Base-by-base conservation (phyloP, 179 eudicot genomes). In the Carnegiea gigantea region DNA sequence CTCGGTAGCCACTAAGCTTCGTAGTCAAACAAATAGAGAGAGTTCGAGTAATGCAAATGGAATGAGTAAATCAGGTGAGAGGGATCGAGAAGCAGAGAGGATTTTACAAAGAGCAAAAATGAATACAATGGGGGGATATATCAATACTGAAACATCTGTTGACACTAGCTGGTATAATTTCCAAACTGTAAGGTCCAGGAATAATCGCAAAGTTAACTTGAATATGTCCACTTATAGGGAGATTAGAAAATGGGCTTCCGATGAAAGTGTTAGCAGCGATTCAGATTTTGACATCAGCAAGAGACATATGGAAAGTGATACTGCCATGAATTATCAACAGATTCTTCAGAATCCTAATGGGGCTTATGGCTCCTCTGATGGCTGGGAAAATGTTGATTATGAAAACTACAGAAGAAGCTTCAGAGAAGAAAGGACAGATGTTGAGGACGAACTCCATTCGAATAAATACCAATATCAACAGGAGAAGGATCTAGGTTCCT, bases 221-320 rank as follows among this genome's bases (percentile, higher is more conserved):
- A 83, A 82, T 72, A 89, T 76, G 81, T 85, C 85, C 57, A 62
- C 86, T 73, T 84, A 77, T 43, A 81, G 80, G 84, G 89, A 82
- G 80, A 57, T 75, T 80, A 88, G 84, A 77, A 80, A 82, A 59
- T 82, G 88, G 87, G 77, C 76, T 23, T 88, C 85, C 18, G 79
- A 73, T 72, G 88, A 84, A 33, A 67, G 46, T 79, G 80, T 81
- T 44, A 85, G 77, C 82, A 85, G 82, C 74, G 86, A 83, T 38
- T 14, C 76, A 26, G 90, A 90, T 81, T 81, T 87, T 75, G 86
- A 85, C 36, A 51, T 87, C 30, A 68, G 85, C 77, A 75, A 79
- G 81, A 80, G 88, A 81, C 83, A 78, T 75, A 67, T 48, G 73
- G 85, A 83, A 79, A 48, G 81, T 26, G 86, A 81, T 60, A 76